Percentiles rank a stretch among this genome's conserved stretches.
Conservation (phyloP, 345 rosid genomes). For the Pugionium dolabratum region DNA sequence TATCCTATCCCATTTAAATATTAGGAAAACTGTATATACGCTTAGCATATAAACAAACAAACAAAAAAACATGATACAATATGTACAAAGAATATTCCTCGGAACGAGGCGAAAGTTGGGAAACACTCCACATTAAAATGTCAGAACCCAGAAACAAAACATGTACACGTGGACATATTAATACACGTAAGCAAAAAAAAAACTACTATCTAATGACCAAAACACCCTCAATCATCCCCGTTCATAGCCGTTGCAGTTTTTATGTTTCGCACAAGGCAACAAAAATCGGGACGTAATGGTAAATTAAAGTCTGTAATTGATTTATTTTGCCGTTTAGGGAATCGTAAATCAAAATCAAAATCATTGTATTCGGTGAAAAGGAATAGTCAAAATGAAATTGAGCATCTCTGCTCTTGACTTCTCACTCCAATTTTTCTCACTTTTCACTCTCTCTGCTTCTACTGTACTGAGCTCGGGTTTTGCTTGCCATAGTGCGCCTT, state of each 20-base stretch:
- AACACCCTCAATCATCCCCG: constrained; percentile 31
- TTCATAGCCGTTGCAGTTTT: constrained; percentile 41
- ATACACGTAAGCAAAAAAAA: constrained; percentile 21
- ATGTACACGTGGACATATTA: constrained; percentile 34
- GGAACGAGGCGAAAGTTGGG: constrained; percentile 39
- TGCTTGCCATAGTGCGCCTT: not conserved
- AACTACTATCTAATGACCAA: constrained; percentile 8
- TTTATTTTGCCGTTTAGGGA: not conserved
- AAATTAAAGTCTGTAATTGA: constrained; percentile 29
- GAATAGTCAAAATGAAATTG: constrained; percentile 24
- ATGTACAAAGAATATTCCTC: constrained; percentile 41
- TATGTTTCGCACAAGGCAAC: constrained; percentile 4
- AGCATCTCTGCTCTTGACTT: not conserved
- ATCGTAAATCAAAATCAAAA: too few species aligned
- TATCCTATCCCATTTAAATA: too few species aligned
- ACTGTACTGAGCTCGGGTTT: constrained; percentile 26
- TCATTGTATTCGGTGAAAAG: constrained; percentile 33
- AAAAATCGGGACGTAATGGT: constrained; percentile 37
- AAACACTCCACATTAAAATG: constrained; percentile 29
- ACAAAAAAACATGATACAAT: too few species aligned
- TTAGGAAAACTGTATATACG: too few species aligned
- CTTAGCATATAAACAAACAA: too few species aligned
- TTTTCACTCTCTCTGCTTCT: constrained; percentile 32
- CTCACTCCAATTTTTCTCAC: not conserved
- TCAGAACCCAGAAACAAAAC: not conserved